These are phyloP conservation scores for Cyberlindnera nakhonratchasimensis DNA, from an alignment of 805 yeast genomes.

Conservation along the genomic window DNA sequence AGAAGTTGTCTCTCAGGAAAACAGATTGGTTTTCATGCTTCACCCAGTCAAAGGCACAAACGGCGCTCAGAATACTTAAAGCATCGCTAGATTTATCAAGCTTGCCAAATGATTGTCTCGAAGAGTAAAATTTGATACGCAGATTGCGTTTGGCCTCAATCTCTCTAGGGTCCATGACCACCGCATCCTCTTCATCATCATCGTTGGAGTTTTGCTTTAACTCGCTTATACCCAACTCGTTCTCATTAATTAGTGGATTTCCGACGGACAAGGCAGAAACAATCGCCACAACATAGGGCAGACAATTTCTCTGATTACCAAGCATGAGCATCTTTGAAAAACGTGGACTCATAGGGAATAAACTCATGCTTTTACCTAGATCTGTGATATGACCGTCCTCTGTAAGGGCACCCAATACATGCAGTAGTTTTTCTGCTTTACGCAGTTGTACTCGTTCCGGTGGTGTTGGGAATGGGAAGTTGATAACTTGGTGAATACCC, in stretches of 20 bases:
- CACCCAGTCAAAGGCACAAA: conserved; percentile 84
- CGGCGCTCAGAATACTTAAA: conserved; percentile 68
- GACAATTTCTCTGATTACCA: conserved; percentile 81
- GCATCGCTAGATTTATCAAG: conserved; percentile 77
- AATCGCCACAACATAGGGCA: conserved; percentile 85
- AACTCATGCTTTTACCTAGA: conserved; percentile 80
- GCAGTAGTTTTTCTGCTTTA: conserved; percentile 65
- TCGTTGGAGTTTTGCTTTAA: conserved; percentile 15
- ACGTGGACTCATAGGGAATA: conserved; percentile 91
- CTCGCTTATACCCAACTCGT: conserved; percentile 59
- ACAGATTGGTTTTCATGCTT: conserved; percentile 40
- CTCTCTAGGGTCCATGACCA: conserved; percentile 34
- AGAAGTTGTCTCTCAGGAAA: conserved; percentile 59
- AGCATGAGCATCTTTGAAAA: conserved; percentile 86
- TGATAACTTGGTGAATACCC: conserved; percentile 88
- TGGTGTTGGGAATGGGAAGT: conserved; percentile 96
- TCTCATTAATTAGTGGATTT: conserved; percentile 77
- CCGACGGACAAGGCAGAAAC: conserved; percentile 94
- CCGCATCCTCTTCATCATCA: conserved; percentile 31
- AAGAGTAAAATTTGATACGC: conserved; percentile 52
- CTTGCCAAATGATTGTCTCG: conserved; percentile 57
- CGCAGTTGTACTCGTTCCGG: conserved; percentile 62
- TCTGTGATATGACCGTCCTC: conserved; percentile 58
- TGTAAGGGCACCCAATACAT: conserved; percentile 73
- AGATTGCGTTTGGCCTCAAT: conserved; percentile 36